These are phyloP conservation scores for Jamesozyma lodderae DNA, from an alignment of 805 yeast genomes.

Conservation along the genomic window DNA sequence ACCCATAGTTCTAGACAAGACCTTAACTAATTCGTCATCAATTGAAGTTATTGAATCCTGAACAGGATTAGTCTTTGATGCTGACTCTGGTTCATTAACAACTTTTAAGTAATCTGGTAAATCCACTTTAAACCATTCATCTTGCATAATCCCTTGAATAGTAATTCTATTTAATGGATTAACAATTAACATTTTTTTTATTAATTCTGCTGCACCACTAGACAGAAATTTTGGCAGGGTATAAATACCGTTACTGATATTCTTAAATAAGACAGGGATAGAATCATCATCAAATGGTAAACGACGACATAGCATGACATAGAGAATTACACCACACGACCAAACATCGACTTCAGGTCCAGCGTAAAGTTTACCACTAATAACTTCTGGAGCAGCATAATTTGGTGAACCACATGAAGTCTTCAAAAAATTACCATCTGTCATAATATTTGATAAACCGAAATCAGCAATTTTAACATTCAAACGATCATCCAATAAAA, in stretches of 20 bases:
- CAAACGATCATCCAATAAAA: conserved; percentile 77
- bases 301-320: conserved; percentile 93
- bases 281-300: conserved; percentile 94
- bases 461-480: conserved; percentile 95
- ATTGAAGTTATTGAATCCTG: background rate
- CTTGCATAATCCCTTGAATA: conserved; percentile 84
- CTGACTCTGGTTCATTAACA: conserved; percentile 14
- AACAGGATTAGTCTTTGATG: conserved; percentile 13
- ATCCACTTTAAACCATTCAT: conserved; percentile 82
- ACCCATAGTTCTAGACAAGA: conserved; percentile 78
- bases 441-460: conserved; percentile 91
- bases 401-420: conserved; percentile 96
- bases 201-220: conserved; percentile 71
- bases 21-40: conserved; percentile 68
- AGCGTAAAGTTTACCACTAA: conserved; percentile 87
- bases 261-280: conserved; percentile 87
- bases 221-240: conserved; percentile 81
- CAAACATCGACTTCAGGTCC: conserved; percentile 98
- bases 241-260: conserved; percentile 87
- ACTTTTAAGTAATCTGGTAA: conserved; percentile 75
- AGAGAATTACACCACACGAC: conserved; percentile 92
- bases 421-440: conserved; percentile 91
- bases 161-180: conserved; percentile 91
- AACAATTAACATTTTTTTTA: conserved; percentile 87
- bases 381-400: conserved; percentile 96